These are phyloP conservation scores for Fistulinella cinereoalba DNA, from an alignment of 1,284 basidiomycete species.

Conservation along the genomic window DNA sequence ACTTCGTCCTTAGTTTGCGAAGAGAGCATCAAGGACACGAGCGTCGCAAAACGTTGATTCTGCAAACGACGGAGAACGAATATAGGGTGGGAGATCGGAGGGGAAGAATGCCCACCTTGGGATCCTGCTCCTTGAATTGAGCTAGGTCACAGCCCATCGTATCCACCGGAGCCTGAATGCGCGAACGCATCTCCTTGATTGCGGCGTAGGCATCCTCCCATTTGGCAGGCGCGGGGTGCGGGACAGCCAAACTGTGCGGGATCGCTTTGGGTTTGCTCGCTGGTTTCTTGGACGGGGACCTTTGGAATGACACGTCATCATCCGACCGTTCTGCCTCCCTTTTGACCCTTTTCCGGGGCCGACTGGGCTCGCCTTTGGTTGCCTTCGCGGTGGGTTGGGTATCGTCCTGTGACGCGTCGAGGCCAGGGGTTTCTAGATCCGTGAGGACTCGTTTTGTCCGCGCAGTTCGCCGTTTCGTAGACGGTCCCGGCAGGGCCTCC, in stretches of 20 bases:
- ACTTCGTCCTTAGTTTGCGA: conserved; percentile 95
- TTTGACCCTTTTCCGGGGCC: neutral
- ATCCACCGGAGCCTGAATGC: conserved; percentile 81
- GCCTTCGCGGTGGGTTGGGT: too few species aligned
- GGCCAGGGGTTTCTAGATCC: too few species aligned
- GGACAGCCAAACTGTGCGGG: conserved; percentile 54
- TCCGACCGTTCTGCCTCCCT: too few species aligned
- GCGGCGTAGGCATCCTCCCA: conserved; percentile 77
- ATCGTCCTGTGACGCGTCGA: too few species aligned
- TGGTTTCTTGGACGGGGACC: conserved; percentile 3
- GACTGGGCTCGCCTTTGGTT: conserved; percentile 26
- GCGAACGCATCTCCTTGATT: conserved; percentile 77
- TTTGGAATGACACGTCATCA: neutral
- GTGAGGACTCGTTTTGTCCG: too few species aligned
- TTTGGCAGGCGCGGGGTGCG: conserved; percentile 69
- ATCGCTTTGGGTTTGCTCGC: conserved; percentile 40
- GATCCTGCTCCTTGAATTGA: conserved; percentile 58
- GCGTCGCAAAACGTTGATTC: conserved; percentile 79
- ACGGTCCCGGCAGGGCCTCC: conserved; percentile 7
- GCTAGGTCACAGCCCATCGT: conserved; percentile 85
- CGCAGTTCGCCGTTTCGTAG: too few species aligned
- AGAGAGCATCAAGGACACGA: conserved; percentile 93
- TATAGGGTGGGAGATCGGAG: neutral
- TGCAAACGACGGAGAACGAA: conserved; percentile 26
- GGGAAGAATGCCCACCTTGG: conserved; percentile 47